Percentiles rank a stretch among this genome's conserved stretches.
Conservation (phyloP, 768 basidiomycete genomes). For the Collybia sp. region DNA sequence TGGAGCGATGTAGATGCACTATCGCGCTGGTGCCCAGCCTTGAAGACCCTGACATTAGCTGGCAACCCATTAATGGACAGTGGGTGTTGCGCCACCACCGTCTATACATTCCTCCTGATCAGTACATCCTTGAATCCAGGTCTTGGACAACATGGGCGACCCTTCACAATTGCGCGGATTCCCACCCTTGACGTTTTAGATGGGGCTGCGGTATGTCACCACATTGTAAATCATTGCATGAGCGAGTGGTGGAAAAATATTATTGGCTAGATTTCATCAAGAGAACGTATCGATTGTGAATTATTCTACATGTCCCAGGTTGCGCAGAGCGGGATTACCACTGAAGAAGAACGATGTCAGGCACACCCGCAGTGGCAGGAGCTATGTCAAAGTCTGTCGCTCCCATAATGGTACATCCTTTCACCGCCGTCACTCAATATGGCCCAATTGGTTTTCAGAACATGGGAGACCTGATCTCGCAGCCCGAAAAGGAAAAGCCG, state of each 20-base stretch:
- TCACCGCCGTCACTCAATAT: conserved; percentile 1
- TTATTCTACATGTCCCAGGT: conserved; percentile 75
- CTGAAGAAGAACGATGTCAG: conserved; percentile 36
- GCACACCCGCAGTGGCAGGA: conserved; percentile 63
- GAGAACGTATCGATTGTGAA: conserved; percentile 78
- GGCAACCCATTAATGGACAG: conserved; percentile 65
- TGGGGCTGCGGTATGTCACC: conserved; percentile 50
- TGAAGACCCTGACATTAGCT: conserved; percentile 55
- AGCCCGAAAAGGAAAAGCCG: conserved; percentile 16
- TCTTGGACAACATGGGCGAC: conserved; percentile 39
- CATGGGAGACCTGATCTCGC: conserved; percentile 48
- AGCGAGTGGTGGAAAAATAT: conserved; percentile 3
- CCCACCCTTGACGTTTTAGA: conserved; percentile 61
- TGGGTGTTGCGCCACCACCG: conserved; percentile 17
- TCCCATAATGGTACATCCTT: conserved; percentile 2
- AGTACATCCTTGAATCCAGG: conserved; percentile 26
- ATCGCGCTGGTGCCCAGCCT: conserved; percentile 60
- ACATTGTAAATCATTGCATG: conserved; percentile 3
- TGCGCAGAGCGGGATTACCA: conserved; percentile 36
- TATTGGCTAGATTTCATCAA: conserved; percentile 50
- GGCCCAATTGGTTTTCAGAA: conserved; percentile 30
- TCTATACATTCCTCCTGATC: conserved; percentile 2
- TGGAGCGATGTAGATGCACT: conserved; percentile 69
- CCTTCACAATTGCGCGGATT: conserved; percentile 63
- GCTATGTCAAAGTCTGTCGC: conserved; percentile 55